Conservation (phyloP, 441 rosid species). For the Melastoma candidum region DNA sequence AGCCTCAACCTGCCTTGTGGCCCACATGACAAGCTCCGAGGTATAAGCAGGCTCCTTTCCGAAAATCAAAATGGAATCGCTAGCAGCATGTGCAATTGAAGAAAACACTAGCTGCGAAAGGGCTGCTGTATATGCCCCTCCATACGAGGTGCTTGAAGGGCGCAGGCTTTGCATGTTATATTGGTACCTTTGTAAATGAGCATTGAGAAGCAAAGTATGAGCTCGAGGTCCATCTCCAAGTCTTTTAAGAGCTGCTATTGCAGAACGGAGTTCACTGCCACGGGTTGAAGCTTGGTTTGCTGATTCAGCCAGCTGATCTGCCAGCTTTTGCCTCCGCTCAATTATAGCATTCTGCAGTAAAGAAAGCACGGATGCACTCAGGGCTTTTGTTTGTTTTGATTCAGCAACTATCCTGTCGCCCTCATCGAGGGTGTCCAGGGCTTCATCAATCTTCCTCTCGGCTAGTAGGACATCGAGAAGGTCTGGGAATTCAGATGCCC, state of each 20-base stretch:
- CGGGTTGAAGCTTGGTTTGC: constrained; percentile 94
- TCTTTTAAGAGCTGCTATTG: constrained; percentile 84
- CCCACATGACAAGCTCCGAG: constrained; percentile 98
- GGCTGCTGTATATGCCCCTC: constrained; percentile 99
- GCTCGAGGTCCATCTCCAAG: constrained; percentile 99
- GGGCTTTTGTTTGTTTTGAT: constrained; percentile 42
- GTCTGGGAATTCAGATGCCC: constrained; percentile 83
- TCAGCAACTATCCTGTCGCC: constrained; percentile 63
- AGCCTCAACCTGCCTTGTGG: constrained; percentile 81
- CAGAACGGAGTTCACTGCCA: constrained; percentile 85
- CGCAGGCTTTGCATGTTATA: constrained; percentile 89
- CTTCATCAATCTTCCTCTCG: constrained; percentile 93
- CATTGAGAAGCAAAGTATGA: constrained; percentile 78
- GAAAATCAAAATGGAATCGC: constrained; percentile 72
- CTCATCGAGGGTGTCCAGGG: constrained; percentile 79
- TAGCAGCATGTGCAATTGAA: constrained; percentile 91
- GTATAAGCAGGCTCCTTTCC: constrained; percentile 83
- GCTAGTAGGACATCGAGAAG: constrained; percentile 87
- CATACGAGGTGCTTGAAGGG: constrained; percentile 91
- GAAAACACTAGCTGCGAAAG: constrained; percentile 94
- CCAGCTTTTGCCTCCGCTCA: constrained; percentile 73
- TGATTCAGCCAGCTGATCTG: constrained; percentile 94
- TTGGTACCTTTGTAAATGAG: constrained; percentile 76
- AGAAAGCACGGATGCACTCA: constrained; percentile 41
- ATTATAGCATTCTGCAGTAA: constrained; percentile 51